Evolutionary conservation across 2,329 filamentous ascomycete species (phyloP).

Genomic region (Diaporthe destruens): DNA sequence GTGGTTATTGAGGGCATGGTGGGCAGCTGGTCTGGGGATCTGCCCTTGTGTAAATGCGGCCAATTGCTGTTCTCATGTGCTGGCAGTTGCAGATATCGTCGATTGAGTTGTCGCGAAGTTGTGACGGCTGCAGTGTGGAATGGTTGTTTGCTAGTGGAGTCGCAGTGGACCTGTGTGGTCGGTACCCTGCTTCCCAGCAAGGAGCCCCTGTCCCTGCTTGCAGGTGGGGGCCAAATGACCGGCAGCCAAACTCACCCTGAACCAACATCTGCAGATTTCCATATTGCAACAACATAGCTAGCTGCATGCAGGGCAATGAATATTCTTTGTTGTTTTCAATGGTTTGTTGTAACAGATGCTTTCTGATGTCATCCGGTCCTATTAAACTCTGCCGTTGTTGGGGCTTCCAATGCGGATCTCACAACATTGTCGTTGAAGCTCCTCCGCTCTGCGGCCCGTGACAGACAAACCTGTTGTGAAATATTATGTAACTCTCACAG

Average conservation of each 20-base stretch:
- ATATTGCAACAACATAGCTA: not conserved
- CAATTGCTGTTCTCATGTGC: not conserved
- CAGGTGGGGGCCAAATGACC: not conserved
- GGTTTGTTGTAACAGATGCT: not conserved
- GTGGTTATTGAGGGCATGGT: constrained; percentile 76
- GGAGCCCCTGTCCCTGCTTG: constrained; percentile 8
- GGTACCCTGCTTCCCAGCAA: not conserved
- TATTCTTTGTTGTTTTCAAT: not conserved
- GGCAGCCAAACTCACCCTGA: not conserved
- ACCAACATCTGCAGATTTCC: not conserved
- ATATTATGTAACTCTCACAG: too few species aligned
- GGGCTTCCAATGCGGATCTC: not conserved
- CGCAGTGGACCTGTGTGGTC: not conserved
- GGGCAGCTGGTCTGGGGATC: not conserved
- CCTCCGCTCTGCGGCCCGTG: too few species aligned
- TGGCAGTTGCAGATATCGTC: not conserved
- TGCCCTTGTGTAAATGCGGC: not conserved
- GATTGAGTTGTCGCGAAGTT: constrained; percentile 2
- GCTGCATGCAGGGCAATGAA: not conserved
- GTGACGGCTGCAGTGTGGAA: not conserved
- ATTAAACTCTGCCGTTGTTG: not conserved
- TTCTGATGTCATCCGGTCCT: not conserved
- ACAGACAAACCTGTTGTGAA: too few species aligned
- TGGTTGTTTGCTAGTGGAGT: constrained; percentile 22
- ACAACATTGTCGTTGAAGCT: not conserved